These are phyloP conservation scores for Tetracladium maxilliforme DNA, from an alignment of 2,329 filamentous ascomycete species.

Conservation along the genomic window DNA sequence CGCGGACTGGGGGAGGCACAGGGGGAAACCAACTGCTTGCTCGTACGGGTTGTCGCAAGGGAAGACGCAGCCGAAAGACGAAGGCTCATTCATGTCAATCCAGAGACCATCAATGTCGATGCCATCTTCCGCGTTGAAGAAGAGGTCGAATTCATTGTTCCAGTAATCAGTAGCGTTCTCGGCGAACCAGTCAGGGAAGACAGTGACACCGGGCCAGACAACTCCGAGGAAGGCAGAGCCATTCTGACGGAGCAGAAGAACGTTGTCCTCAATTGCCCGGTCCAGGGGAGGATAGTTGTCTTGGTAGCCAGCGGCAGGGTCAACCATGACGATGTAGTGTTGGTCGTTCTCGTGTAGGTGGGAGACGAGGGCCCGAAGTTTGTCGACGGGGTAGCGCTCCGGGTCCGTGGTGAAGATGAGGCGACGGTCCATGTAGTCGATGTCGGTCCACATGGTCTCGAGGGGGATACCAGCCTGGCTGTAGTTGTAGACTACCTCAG, in stretches of 20 bases:
- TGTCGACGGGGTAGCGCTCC: conserved; percentile 35
- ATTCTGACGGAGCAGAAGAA: conserved; percentile 40
- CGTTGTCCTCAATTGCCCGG: conserved; percentile 40
- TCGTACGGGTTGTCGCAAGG: conserved; percentile 34
- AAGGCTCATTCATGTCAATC: conserved; percentile 42
- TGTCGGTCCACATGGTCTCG: conserved; percentile 64
- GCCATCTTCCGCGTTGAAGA: conserved; percentile 43
- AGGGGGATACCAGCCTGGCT: conserved; percentile 49
- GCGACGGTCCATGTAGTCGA: conserved; percentile 64
- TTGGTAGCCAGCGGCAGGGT: conserved; percentile 56
- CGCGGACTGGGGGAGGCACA: conserved; percentile 40
- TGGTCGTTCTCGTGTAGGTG: conserved; percentile 49
- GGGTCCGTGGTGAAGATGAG: conserved; percentile 51
- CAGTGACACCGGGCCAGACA: conserved; percentile 60
- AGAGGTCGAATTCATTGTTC: conserved; percentile 43
- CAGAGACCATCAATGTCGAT: conserved; percentile 41
- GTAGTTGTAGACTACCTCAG: conserved; percentile 54
- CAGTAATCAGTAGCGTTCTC: conserved; percentile 54
- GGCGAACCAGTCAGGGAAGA: conserved; percentile 58
- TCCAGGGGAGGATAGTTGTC: too few species aligned
- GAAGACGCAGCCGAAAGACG: conserved; percentile 7
- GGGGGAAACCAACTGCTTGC: conserved; percentile 30
- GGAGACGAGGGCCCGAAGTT: conserved; percentile 43
- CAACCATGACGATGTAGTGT: conserved; percentile 63
- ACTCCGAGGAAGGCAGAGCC: conserved; percentile 41